Evolutionary conservation across 768 basidiomycete species (phyloP).

Genomic region (Russula dissimulans): DNA sequence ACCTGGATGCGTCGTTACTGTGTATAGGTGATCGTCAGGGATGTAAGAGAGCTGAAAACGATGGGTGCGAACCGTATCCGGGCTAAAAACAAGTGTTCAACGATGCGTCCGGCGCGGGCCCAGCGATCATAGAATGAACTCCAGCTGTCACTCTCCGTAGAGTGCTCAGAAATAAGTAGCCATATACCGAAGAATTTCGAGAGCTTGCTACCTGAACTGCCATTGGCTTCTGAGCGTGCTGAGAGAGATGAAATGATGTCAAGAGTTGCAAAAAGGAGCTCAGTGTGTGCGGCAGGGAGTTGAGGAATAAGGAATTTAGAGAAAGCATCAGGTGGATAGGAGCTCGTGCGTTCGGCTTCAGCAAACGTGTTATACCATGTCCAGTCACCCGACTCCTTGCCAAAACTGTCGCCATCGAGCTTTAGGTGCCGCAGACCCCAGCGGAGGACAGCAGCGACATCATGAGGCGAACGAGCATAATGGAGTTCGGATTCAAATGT

Average conservation of each 20-base stretch:
- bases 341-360: constrained; percentile 45
- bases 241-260: constrained; percentile 62
- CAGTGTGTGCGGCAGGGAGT: constrained; percentile 47
- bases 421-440: constrained; percentile 73
- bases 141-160: constrained; percentile 50
- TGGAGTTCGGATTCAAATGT: constrained; percentile 58
- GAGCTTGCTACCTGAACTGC: constrained; percentile 70
- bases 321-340: constrained; percentile 58
- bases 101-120: constrained; percentile 61
- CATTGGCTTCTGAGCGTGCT: constrained; percentile 60
- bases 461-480: constrained; percentile 60
- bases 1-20: constrained; percentile 54
- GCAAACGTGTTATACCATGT: constrained; percentile 63
- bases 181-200: constrained; percentile 67
- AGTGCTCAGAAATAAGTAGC: constrained; percentile 46
- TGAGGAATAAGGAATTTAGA: constrained; percentile 51
- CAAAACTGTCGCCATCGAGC: constrained; percentile 51
- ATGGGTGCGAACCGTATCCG: constrained; percentile 47
- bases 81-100: constrained; percentile 72
- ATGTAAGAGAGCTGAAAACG: not conserved
- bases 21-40: constrained; percentile 21
- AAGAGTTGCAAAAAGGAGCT: constrained; percentile 48
- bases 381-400: constrained; percentile 37
- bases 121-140: constrained; percentile 58
- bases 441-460: constrained; percentile 70